These are phyloP conservation scores for Rhytidiadelphus loreus DNA, from an alignment of 225 moss, liverwort and hornwort species.

Conservation along the genomic window DNA sequence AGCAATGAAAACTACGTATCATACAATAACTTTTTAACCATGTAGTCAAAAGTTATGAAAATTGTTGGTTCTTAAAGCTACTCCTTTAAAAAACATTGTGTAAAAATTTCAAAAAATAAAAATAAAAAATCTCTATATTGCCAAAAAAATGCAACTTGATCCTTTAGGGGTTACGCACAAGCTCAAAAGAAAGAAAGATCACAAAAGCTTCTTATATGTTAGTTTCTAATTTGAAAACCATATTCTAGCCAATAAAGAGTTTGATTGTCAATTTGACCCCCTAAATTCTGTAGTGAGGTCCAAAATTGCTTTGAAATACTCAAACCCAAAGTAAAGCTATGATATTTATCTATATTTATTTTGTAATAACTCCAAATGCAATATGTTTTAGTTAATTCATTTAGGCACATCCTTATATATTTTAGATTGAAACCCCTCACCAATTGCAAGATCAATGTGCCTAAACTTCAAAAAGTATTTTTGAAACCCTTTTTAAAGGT, in stretches of 20 bases:
- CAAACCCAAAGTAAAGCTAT: not conserved
- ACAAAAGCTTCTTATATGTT: not conserved
- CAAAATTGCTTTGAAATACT: not conserved
- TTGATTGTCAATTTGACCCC: not conserved
- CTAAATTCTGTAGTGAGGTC: rapidly evolving
- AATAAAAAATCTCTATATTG: too few relatives aligned
- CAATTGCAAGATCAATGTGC: not conserved
- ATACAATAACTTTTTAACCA: too few relatives aligned
- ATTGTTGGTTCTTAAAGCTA: too few relatives aligned
- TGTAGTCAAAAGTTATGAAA: too few relatives aligned
- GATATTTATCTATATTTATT: not conserved
- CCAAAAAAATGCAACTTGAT: too few relatives aligned
- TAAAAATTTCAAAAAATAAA: too few relatives aligned
- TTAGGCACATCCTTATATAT: not conserved
- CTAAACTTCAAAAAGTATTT: not conserved
- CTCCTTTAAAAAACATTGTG: too few relatives aligned
- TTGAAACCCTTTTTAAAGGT: not conserved
- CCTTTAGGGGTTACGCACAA: too few relatives aligned
- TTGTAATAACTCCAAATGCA: not conserved
- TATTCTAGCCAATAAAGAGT: not conserved
- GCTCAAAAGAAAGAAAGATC: not conserved
- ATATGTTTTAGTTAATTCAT: not conserved
- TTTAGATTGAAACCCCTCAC: not conserved
- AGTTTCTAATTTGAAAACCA: not conserved
- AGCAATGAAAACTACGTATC: too few relatives aligned